Conservation (phyloP, 176 grass and related monocot species). For the Luzula sylvatica region DNA sequence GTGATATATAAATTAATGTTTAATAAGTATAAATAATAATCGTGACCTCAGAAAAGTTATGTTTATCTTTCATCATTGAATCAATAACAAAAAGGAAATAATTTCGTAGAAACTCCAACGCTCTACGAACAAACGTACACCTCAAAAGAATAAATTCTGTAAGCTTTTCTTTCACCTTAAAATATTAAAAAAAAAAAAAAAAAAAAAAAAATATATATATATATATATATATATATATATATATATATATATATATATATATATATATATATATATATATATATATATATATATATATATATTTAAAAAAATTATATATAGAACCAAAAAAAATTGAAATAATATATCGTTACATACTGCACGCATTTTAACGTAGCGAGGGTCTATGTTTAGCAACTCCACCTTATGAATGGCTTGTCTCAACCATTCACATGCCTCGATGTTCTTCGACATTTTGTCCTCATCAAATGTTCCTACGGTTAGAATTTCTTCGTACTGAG, state of each 20-base stretch:
- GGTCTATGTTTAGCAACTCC: conserved; percentile 68
- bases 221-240: too few species aligned
- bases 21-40: not conserved
- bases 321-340: too few species aligned
- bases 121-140: conserved; percentile 87
- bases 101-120: conserved; percentile 86
- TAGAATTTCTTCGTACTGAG: conserved; percentile 59
- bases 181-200: conserved; percentile 18
- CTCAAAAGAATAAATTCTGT: conserved; percentile 92
- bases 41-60: conserved; percentile 82
- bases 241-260: too few species aligned
- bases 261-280: too few species aligned
- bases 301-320: not conserved
- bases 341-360: conserved; percentile 38
- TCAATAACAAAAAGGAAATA: conserved; percentile 95
- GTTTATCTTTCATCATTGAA: conserved; percentile 71
- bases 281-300: too few species aligned
- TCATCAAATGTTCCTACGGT: conserved; percentile 92
- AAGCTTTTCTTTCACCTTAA: conserved; percentile 90
- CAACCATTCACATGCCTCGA: conserved; percentile 97
- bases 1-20: too few species aligned
- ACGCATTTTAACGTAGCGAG: conserved; percentile 67
- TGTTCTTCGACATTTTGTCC: conserved; percentile 71
- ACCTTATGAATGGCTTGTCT: conserved; percentile 69
- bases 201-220: too few species aligned